Conservation (phyloP, 306 rosid genomes). For the Prunus salicina region DNA sequence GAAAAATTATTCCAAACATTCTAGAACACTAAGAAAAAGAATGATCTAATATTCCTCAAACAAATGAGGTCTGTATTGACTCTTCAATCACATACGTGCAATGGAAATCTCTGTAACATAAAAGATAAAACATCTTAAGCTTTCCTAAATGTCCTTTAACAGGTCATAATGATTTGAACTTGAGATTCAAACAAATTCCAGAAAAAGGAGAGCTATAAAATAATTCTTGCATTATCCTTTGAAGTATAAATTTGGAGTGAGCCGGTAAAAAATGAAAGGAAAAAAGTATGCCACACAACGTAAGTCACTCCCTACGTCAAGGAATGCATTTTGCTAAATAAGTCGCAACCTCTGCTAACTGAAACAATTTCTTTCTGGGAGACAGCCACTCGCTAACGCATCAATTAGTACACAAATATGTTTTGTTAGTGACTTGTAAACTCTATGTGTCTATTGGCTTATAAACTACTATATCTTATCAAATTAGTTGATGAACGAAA, state of each 20-base stretch:
- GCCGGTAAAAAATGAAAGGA: neutral
- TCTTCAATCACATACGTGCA: neutral
- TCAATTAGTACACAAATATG: neutral
- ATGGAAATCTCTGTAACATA: neutral
- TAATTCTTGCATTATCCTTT: neutral
- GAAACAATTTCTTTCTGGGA: neutral
- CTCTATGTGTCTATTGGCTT: neutral
- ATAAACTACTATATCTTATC: neutral
- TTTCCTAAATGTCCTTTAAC: neutral
- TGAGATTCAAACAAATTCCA: neutral
- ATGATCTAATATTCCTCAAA: slow-evolving; percentile 1
- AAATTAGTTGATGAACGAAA: neutral
- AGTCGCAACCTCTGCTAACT: neutral
- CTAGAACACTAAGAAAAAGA: neutral
- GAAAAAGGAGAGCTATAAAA: neutral
- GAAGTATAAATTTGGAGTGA: neutral
- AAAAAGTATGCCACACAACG: neutral
- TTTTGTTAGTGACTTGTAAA: neutral
- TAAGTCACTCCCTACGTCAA: neutral
- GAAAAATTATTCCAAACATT: neutral
- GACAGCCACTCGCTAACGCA: neutral
- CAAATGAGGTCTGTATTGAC: neutral
- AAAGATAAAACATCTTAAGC: neutral
- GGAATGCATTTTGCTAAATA: neutral
- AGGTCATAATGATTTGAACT: neutral